phyloP scores from a whole-genome alignment of 805 yeast species.

The Cyberlindnera lachancei region DNA sequence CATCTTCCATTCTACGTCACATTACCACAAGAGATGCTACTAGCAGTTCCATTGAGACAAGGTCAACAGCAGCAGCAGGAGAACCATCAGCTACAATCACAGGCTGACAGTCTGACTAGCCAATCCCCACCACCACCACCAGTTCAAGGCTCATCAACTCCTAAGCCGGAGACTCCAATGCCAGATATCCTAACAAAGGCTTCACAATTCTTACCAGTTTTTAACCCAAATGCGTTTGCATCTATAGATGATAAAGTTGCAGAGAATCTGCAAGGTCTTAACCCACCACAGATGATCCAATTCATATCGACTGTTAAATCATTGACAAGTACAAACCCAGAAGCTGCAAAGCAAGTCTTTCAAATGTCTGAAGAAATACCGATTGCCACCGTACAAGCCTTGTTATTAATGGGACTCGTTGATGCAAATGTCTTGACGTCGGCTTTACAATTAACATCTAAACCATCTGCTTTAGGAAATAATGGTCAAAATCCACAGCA shows the following conservation, averaged over 20 bases:
- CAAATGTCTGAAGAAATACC: conserved; percentile 51
- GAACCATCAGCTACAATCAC: conserved; percentile 7
- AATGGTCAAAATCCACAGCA: too few relatives aligned
- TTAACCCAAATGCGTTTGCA: conserved; percentile 36
- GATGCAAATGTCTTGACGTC: conserved; percentile 61
- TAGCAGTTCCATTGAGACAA: conserved; percentile 1
- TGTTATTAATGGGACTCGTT: conserved; percentile 69
- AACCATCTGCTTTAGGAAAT: conserved; percentile 7
- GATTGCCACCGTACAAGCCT: conserved; percentile 63
- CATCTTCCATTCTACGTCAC: conserved; percentile 49
- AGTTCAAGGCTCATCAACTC: conserved; percentile 4
- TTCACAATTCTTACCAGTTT: conserved; percentile 46
- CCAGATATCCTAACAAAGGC: conserved; percentile 49
- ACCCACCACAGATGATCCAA: conserved; percentile 67
- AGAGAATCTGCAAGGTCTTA: conserved; percentile 51
- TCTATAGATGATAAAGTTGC: conserved; percentile 54
- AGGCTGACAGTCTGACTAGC: conserved; percentile 5
- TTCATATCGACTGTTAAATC: conserved; percentile 59
- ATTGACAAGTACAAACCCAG: conserved; percentile 24
- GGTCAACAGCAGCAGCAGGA: conserved; percentile 3
- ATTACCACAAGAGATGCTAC: conserved; percentile 33
- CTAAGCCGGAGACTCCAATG: conserved; percentile 22
- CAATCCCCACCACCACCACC: conserved; percentile 1
- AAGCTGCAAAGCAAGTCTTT: conserved; percentile 46
- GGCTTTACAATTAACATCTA: conserved; percentile 28